A percentile compares a stretch with the other conserved stretches of the same genome.
phyloP scores from a whole-genome alignment of 768 basidiomycete genomes.

The Boletus insuetus region DNA sequence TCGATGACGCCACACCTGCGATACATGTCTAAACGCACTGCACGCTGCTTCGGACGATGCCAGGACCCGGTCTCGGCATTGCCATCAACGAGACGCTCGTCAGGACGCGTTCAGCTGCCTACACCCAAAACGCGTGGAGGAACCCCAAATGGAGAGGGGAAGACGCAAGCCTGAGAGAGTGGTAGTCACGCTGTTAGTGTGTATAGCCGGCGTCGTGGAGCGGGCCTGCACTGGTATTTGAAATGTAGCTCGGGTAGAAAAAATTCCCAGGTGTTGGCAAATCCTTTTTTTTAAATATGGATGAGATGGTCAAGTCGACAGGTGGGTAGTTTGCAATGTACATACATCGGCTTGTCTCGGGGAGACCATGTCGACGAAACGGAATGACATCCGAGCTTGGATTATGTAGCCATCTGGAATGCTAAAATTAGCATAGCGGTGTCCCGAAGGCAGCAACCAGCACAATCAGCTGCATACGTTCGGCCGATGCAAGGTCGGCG shows the following conservation, averaged over 20 bases:
- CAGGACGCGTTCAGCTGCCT: conserved; percentile 21
- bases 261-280: background rate
- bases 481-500: conserved; percentile 1
- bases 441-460: background rate
- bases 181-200: conserved; percentile 31
- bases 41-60: background rate
- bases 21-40: background rate
- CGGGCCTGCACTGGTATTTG: background rate
- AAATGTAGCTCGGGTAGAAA: background rate
- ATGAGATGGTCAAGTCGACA: background rate
- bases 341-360: too few relatives aligned
- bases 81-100: conserved; percentile 59
- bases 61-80: conserved; percentile 60
- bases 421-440: background rate
- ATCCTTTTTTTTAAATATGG: background rate
- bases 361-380: too few relatives aligned
- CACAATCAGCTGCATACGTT: background rate
- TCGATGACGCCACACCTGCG: background rate
- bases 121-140: conserved; percentile 18
- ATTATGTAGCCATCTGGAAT: background rate
- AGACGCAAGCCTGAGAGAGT: conserved; percentile 54
- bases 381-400: too few relatives aligned
- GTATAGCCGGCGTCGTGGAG: too few relatives aligned
- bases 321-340: too few relatives aligned
- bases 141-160: conserved; percentile 51